These are phyloP conservation scores for Trichosporon coremiiforme DNA, from an alignment of 1,284 basidiomycete species.

Conservation along the genomic window DNA sequence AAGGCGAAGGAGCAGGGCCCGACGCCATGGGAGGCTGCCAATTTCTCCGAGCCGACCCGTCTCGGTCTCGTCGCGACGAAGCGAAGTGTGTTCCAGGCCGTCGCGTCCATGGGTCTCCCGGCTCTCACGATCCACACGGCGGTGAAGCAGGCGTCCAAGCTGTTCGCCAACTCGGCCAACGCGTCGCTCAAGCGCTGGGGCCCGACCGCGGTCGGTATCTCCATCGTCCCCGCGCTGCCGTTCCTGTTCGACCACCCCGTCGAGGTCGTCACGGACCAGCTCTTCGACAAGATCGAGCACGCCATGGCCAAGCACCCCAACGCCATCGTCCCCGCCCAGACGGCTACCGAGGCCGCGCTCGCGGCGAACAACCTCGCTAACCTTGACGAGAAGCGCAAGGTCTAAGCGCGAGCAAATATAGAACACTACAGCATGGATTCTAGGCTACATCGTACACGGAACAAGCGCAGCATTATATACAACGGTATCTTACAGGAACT, in stretches of 20 bases:
- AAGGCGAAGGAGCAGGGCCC: conserved; percentile 76
- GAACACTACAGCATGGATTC: not conserved
- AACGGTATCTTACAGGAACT: not conserved
- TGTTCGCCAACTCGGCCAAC: conserved; percentile 24
- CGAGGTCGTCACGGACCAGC: conserved; percentile 58
- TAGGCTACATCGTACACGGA: not conserved
- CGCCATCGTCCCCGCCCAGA: not conserved
- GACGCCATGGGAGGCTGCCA: conserved; percentile 68
- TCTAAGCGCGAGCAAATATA: not conserved
- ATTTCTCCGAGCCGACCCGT: conserved; percentile 75
- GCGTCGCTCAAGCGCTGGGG: conserved; percentile 72
- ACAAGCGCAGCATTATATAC: not conserved
- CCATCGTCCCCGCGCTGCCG: conserved; percentile 76
- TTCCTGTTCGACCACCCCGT: conserved; percentile 79
- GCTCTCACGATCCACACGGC: conserved; percentile 74
- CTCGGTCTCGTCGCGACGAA: conserved; percentile 72
- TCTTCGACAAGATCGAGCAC: conserved; percentile 60
- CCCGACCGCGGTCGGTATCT: conserved; percentile 64
- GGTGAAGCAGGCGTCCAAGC: conserved; percentile 70
- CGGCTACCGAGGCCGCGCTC: not conserved
- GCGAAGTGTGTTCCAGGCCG: conserved; percentile 80
- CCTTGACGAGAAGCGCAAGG: not conserved
- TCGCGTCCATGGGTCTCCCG: conserved; percentile 59
- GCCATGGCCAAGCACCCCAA: conserved; percentile 37
- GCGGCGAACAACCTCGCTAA: not conserved